Base-by-base conservation (phyloP, 2,329 filamentous ascomycete genomes). In the Phaeophleospora eucalypticola region DNA sequence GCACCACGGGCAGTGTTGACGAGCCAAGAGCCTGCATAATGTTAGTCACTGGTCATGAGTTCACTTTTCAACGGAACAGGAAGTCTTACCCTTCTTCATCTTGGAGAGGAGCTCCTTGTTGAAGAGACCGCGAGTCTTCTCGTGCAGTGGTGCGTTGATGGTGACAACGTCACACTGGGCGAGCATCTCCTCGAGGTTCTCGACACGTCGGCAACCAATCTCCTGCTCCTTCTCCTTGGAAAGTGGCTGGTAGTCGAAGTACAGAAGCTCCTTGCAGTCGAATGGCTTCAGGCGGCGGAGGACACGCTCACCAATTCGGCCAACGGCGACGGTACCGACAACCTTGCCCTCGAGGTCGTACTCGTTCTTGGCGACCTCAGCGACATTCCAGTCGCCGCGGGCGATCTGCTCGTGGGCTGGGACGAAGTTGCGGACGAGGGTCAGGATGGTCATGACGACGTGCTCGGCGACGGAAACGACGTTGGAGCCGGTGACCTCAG, bases 221-320 rank as follows among this genome's bases (percentile, higher is more conserved):
- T 96, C 91, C 73, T 86, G 83, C 82, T 97, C 90, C 63, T 83
- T 78, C 77, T 95, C 89, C 51, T 88, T 66, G 51, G 75, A 79
- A 57, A 98, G 80, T 43, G 91, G 89, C 81, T 98, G 93, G 86
- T 98, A 98, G 78, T 98, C 93, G 71, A 87, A 97, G 87, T 98
- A 98, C 56, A 97, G 82, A 41, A 98, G 82, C 80, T 97, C 91
- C 84, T 95, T 95, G 88, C 93, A 98, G 79, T 95, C 91, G 68
- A 98, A 98, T 59, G 90, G 78, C 83, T 94, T 95, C 65, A 98
- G 85, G 59, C 93, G 84, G 71, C 91, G 87, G 62, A 98, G 83
- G 49, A 98, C 93, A 74, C 93, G 90, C 83, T 97, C 90, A 65
- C 93, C 93, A 64, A 98, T 98, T 69, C 93, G 89, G 70, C 93